Evolutionary conservation across 768 basidiomycete species (phyloP), one percentile per base, ranked within the genome.

Genomic region (Phylloporus sp.): DNA sequence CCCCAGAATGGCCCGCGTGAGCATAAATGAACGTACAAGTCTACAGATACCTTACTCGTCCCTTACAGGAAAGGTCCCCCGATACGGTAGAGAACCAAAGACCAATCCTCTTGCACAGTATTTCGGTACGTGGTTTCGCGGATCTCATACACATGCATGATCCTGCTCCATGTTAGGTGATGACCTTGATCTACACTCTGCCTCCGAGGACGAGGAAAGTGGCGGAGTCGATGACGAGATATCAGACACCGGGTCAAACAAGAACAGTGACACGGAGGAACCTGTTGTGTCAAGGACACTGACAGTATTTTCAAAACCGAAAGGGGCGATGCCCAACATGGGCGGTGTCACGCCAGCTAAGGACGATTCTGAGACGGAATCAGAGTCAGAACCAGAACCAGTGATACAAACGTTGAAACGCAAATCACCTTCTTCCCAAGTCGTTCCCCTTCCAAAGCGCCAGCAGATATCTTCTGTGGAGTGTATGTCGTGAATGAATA

Each of bases 141-240:
- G 20, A 31, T 18, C 16, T 45, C 16, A 34, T 18, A 0, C 5
- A 29, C 12, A 23, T 27, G 7, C n/a, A 31, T 53, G 29, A 55
- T 20, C 16, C 45, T 15, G 7, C 15, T 50, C 32, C 20, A 2
- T 59, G n/a, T 42, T 52, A 74, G 77, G 65, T 7, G 60, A 70
- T 51, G 71, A 76, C 39, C 57, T 84, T 34, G 76, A 75, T 34
- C 59, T 82, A 16, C 77, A 80, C 27, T 81, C 81, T 24, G 81
- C 74, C 20, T 79, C 77, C 8, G 80, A 81, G 56, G 64, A 69
- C 16, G 68, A 67, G 4, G 59, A 62, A 34, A 32, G 0, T 7
- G 47, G 55, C 29, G 63, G 56, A 7, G 59, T 59, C 8, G 58
- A 53, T 8, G 68, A 62, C 18, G 58, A 62, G 4, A 56, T 53